A percentile compares a stretch with the other conserved stretches of the same genome.
These are phyloP conservation scores for Fagopyrum homotropicum DNA, from an alignment of 148 eudicot genomes.

Conservation along the genomic window DNA sequence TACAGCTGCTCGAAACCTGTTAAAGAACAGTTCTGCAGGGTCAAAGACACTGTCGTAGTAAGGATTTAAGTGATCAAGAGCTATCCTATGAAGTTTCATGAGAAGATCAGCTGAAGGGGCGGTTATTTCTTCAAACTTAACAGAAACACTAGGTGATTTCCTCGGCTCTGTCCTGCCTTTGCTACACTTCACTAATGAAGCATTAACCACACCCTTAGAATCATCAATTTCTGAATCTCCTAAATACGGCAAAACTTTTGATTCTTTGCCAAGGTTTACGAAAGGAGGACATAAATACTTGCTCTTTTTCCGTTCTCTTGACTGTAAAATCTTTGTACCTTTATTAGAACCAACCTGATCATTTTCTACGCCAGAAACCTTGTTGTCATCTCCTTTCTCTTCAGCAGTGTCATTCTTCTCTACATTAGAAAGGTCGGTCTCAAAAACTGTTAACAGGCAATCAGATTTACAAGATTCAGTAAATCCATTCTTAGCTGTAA, in stretches of 20 bases:
- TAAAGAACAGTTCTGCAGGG: constrained; percentile 30
- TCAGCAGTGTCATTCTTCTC: background rate
- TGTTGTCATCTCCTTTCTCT: background rate
- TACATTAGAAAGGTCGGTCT: background rate
- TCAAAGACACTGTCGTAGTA: constrained; percentile 33
- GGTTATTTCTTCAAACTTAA: constrained; percentile 2
- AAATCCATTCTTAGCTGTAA: background rate
- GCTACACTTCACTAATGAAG: background rate
- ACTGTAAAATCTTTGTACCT: background rate
- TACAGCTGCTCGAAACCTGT: constrained; percentile 38
- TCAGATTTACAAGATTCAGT: background rate
- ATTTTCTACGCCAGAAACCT: background rate
- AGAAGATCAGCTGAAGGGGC: constrained; percentile 48
- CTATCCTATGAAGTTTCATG: constrained; percentile 41
- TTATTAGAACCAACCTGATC: background rate
- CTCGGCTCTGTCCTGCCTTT: constrained; percentile 5
- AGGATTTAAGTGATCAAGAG: constrained; percentile 46
- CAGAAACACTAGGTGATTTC: background rate
- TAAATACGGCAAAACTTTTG: background rate
- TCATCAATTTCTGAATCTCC: constrained; percentile 3
- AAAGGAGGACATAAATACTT: constrained; percentile 7
- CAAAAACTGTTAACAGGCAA: background rate
- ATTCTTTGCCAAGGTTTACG: background rate
- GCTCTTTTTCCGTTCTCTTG: constrained; percentile 9
- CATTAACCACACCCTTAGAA: background rate